Base-by-base conservation (phyloP, 352 stramenopile genomes). In the Pythium aquatile region DNA sequence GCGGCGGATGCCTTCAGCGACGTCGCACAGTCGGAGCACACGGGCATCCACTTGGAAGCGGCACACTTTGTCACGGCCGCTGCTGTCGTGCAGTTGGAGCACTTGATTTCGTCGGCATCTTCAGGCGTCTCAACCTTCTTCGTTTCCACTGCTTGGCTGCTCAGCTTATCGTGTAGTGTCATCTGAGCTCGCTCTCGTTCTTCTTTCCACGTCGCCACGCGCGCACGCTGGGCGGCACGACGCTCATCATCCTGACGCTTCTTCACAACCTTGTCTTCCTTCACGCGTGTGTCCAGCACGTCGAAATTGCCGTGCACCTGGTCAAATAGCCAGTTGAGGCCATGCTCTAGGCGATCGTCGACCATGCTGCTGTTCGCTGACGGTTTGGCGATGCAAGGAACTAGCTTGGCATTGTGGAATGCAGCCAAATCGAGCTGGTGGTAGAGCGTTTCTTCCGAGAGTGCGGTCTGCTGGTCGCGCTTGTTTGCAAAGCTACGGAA, bases 31-130 rank as follows among this genome's bases (percentile, higher is more conserved):
- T 71, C 70, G 5, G 63, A 61, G 66, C 85, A 94, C 30, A 94
- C 83, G 20, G 83, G 85, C 85, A 94, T 92, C 85, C 83, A 93
- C 65, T 94, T 94, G 26, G 85, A 92, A 5, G 85, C 85, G 28
- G 83, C 65, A 61, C 85, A 94, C 52, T 94, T 94, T 6, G 82
- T 90, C 63, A 79, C 81, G 28, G 85, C 85, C 10, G 77, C 70
- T 13, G 70, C 58, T 0, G 65, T 75, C 4, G 55, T 75, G 61
- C 85, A 94, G 54, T 83, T 79, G 17, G 73, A 90, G 62, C 85
- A 94, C 44, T 75, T 77, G 66, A 92, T 90, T 17, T 81, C 68
- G 37, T 73, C 73, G 17, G 64, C 44, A 24, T 81, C 75, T 13
- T 69, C 70, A 73, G 76, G n/a, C 62, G 55, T 37, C 42, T 64